Conservation (phyloP, 2,329 filamentous ascomycete species). For the Tothia fuscella region DNA sequence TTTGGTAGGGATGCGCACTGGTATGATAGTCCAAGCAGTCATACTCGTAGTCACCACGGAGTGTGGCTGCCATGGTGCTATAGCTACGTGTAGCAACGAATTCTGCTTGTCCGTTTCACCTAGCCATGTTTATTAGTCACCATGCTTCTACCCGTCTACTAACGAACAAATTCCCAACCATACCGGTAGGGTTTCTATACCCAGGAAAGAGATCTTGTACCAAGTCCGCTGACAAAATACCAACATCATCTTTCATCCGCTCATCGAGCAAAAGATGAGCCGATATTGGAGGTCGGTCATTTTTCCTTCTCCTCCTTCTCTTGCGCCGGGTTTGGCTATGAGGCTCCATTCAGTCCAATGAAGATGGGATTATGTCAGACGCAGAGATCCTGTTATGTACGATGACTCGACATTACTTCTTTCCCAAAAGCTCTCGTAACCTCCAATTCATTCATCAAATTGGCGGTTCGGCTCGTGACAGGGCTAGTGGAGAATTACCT, state of each 20-base stretch:
- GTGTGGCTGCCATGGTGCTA: conserved; percentile 59
- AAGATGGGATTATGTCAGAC: too few species aligned
- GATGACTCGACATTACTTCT: background rate
- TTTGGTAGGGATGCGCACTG: conserved; percentile 42
- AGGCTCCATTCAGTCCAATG: conserved; percentile 9
- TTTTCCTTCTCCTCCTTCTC: conserved; percentile 34
- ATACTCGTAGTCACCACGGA: conserved; percentile 41
- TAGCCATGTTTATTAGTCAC: background rate
- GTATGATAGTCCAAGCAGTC: conserved; percentile 73
- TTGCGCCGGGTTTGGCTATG: conserved; percentile 6
- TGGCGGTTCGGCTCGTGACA: background rate
- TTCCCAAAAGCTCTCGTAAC: background rate
- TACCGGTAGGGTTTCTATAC: conserved; percentile 16
- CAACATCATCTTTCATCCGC: conserved; percentile 72
- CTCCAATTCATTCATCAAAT: too few species aligned
- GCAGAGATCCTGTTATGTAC: too few species aligned
- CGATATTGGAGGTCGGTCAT: conserved; percentile 61
- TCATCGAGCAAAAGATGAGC: conserved; percentile 77
- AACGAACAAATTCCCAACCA: conserved; percentile 1
- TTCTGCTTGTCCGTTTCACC: background rate
- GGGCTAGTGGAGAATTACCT: too few species aligned
- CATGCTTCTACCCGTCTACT: background rate
- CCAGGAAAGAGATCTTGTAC: conserved; percentile 67
- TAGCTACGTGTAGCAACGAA: conserved; percentile 48
- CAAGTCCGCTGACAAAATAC: conserved; percentile 76